These are phyloP conservation scores for Globisporangium acanthophoron DNA, from an alignment of 352 stramenopile genomes.

Conservation along the genomic window DNA sequence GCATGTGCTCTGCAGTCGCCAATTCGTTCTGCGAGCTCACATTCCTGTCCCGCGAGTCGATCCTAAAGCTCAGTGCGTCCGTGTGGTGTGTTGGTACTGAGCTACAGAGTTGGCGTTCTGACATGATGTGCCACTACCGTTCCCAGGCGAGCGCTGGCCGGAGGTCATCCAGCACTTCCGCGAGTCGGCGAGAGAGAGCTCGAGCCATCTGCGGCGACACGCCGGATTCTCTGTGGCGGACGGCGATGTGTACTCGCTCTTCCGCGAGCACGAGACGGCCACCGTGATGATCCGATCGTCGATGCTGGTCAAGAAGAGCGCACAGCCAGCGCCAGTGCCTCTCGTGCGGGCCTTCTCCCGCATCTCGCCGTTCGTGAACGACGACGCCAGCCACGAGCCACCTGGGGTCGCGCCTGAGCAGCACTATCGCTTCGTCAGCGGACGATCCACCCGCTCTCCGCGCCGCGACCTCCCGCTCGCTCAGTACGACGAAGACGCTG, in stretches of 20 bases:
- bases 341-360: slow-evolving; percentile 5
- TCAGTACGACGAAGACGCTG: slow-evolving; percentile 5
- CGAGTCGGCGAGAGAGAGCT: slow-evolving; percentile 29
- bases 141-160: slow-evolving; percentile 58
- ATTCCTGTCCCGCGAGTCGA: slow-evolving; percentile 71
- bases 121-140: background rate
- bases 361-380: slow-evolving; percentile 13
- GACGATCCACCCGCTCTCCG: background rate
- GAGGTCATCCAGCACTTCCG: slow-evolving; percentile 68
- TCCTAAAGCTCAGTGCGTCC: slow-evolving; percentile 64
- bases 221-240: slow-evolving; percentile 16
- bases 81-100: background rate
- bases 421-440: slow-evolving; percentile 12
- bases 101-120: background rate
- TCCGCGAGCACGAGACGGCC: slow-evolving; percentile 18
- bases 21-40: slow-evolving; percentile 76
- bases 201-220: slow-evolving; percentile 36
- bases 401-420: background rate
- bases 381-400: background rate
- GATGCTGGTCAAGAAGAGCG: slow-evolving; percentile 15
- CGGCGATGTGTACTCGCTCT: slow-evolving; percentile 17
- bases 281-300: slow-evolving; percentile 33
- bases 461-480: background rate
- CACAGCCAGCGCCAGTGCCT: background rate
- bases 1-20: slow-evolving; percentile 75